A percentile compares a stretch with the other conserved stretches of the same genome.
Conservation (phyloP, 2,329 filamentous ascomycete species). For the Penicillium sp. region DNA sequence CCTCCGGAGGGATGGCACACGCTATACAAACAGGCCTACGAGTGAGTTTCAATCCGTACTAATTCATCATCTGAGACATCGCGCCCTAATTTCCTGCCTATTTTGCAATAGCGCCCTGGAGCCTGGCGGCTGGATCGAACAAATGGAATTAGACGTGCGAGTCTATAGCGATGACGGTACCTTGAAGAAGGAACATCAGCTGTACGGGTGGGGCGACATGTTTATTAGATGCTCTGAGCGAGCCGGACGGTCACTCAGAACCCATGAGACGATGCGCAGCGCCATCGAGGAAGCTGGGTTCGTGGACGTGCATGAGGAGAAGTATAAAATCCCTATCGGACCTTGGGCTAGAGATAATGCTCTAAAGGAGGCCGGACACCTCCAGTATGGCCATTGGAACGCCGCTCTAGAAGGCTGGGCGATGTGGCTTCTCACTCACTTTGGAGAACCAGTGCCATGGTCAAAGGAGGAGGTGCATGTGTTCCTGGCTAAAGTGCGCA, state of each 20-base stretch:
- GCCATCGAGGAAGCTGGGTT: conserved; percentile 31
- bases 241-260: conserved; percentile 22
- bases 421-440: conserved; percentile 29
- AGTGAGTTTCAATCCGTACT: conserved; percentile 1
- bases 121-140: conserved; percentile 11
- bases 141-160: conserved; percentile 11
- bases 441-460: conserved; percentile 23
- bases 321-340: conserved; percentile 29
- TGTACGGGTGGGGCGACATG: conserved; percentile 7
- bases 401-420: conserved; percentile 29
- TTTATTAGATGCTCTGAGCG: conserved; percentile 23
- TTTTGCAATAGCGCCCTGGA: background rate
- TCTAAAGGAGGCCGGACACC: conserved; percentile 42
- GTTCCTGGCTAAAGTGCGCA: background rate
- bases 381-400: conserved; percentile 25
- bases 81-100: background rate
- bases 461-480: conserved; percentile 19
- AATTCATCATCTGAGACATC: background rate
- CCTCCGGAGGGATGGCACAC: background rate
- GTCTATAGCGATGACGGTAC: conserved; percentile 9
- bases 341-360: conserved; percentile 28
- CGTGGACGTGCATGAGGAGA: conserved; percentile 28
- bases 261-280: conserved; percentile 24
- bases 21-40: conserved; percentile 10
- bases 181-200: conserved; percentile 4